Percentiles rank a stretch among this genome's conserved stretches.
These are phyloP conservation scores for Malassezia caprae DNA, from an alignment of 1,284 basidiomycete species.

Conservation along the genomic window DNA sequence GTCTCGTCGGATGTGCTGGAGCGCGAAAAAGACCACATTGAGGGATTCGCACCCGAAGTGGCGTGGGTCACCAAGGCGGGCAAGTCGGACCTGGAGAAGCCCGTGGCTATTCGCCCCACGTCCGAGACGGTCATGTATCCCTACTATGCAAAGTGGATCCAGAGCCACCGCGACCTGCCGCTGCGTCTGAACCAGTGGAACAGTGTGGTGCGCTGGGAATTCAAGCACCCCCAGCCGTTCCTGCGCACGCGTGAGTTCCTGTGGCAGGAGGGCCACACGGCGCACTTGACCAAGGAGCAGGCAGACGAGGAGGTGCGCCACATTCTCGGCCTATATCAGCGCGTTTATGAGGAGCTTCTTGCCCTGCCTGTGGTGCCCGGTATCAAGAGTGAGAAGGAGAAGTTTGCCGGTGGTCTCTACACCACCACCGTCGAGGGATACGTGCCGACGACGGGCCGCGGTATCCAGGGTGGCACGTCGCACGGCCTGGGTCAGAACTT, in stretches of 20 bases:
- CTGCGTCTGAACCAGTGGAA: conserved; percentile 99
- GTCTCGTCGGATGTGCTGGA: conserved; percentile 86
- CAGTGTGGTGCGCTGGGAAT: conserved; percentile 97
- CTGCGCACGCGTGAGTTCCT: conserved; percentile 96
- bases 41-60: conserved; percentile 98
- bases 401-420: conserved; percentile 95
- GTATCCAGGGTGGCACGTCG: conserved; percentile 94
- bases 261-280: conserved; percentile 99
- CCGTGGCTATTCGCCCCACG: conserved; percentile 93
- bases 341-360: conserved; percentile 92
- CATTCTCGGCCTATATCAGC: conserved; percentile 90
- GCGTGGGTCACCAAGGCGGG: conserved; percentile 98
- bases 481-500: conserved; percentile 99
- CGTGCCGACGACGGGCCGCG: conserved; percentile 89
- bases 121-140: conserved; percentile 98
- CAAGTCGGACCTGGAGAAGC: conserved; percentile 85
- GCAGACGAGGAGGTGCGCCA: conserved; percentile 83
- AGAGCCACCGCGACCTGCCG: conserved; percentile 90
- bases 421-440: conserved; percentile 98
- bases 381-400: conserved; percentile 97
- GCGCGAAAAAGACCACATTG: conserved; percentile 95
- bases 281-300: conserved; percentile 74
- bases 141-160: conserved; percentile 95
- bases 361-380: conserved; percentile 95
- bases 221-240: conserved; percentile 98